Percentiles rank a stretch among this genome's conserved stretches.
These are phyloP conservation scores for Lepiota venenata DNA, from an alignment of 768 basidiomycete genomes.

Conservation along the genomic window DNA sequence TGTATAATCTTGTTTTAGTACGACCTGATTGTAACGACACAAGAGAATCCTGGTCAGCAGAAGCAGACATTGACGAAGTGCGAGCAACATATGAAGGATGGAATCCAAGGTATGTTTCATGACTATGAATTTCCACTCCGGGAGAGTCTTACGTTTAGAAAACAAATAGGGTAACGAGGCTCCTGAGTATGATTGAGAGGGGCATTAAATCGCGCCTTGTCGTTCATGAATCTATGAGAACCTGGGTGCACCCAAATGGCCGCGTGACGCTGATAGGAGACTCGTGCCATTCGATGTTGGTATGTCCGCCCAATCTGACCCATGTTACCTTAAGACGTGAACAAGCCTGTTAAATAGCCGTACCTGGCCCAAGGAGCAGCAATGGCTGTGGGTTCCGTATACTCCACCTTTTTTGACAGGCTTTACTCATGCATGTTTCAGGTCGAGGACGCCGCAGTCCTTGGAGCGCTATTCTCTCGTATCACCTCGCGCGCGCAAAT, in stretches of 20 bases:
- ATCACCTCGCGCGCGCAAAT: constrained; percentile 42
- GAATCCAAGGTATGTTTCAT: constrained; percentile 39
- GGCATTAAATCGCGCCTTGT: constrained; percentile 46
- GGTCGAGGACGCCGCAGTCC: constrained; percentile 49
- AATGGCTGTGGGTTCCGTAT: constrained; percentile 37
- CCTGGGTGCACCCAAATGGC: constrained; percentile 44
- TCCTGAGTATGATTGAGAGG: constrained; percentile 39
- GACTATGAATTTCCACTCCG: neutral
- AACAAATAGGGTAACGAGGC: constrained; percentile 35
- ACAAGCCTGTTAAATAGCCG: constrained; percentile 28
- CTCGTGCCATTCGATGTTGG: constrained; percentile 57
- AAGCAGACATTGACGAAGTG: constrained; percentile 44
- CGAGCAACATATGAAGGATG: constrained; percentile 42
- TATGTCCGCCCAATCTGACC: constrained; percentile 23
- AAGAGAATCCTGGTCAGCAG: constrained; percentile 41
- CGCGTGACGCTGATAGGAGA: constrained; percentile 50
- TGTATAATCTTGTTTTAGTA: constrained; percentile 42
- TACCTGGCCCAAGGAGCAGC: constrained; percentile 55
- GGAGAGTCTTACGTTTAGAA: neutral
- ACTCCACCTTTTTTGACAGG: neutral
- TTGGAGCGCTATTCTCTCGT: constrained; percentile 49
- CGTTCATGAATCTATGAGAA: constrained; percentile 43
- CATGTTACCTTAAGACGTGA: too few species aligned
- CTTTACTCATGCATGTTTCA: constrained; percentile 16
- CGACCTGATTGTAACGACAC: constrained; percentile 29